Base-by-base conservation (phyloP, 768 basidiomycete genomes). In the Lentinus tigrinus region DNA sequence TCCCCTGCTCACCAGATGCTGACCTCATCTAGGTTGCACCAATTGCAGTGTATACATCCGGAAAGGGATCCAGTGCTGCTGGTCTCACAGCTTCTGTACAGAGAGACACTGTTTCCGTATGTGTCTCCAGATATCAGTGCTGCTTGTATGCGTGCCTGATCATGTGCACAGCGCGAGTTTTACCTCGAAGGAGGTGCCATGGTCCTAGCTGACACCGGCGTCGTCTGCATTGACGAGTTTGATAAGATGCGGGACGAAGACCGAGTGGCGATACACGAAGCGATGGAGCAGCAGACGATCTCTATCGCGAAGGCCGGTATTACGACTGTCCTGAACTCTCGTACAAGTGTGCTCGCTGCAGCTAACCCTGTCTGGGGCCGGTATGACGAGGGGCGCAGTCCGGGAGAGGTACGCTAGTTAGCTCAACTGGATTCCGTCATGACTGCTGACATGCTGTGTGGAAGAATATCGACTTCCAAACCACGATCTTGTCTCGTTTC, bases 231-330 rank as follows among this genome's bases (percentile, higher is more conserved):
- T 68, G 97, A 99, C 66, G 97, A 99, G 72, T 99, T 99, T 66
- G 97, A 99, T 76, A 99, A 99, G 78, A 99, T 99, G 97, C 81
- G 96, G 38, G 97, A 99, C 65, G 96, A 98, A 73, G 97, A 99
- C 71, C 87, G 97, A 54, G 97, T 98, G 4, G 97, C 97, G 0
- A 98, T 98, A 58, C 97, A 98, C 73, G 97, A 98, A 76, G 97
- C 96, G 14, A 99, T 99, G 97, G 97, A 99, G 68, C 97, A 99
- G 69, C 96, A 98, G 69, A 99, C 97, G 0, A 98, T 99, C 65
- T 98, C 97, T 2, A 98, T 99, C 62, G 96, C 96, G 17, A 98
- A 99, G 72, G 97, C 97, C 4, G 97, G 96, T 60, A 99, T 99
- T 55, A 98, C 97, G 0, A 99, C 96, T 2, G 93, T 98, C 6